Percentiles rank a stretch among this genome's conserved stretches.
These are phyloP conservation scores for Exutisphaerella laricina DNA, from an alignment of 2,329 filamentous ascomycete species.

Conservation along the genomic window DNA sequence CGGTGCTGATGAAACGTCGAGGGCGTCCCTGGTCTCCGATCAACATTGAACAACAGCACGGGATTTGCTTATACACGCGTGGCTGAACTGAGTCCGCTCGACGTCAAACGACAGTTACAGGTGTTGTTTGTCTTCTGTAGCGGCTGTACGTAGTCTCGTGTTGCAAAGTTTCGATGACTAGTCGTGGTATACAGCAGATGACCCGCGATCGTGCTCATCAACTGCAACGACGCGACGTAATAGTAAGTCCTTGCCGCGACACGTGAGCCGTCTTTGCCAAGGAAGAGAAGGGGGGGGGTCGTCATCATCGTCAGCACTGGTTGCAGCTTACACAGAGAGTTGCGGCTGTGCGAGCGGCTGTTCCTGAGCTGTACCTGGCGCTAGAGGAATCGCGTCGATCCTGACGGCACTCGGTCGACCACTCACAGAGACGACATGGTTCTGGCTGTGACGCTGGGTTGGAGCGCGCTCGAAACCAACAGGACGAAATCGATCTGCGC, in stretches of 20 bases:
- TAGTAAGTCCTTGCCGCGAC: too few species aligned
- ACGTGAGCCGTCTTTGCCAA: too few species aligned
- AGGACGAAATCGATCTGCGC: too few species aligned
- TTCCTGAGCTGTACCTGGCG: conserved; percentile 8
- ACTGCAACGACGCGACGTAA: too few species aligned
- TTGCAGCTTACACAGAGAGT: too few species aligned
- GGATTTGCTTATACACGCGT: conserved; percentile 1
- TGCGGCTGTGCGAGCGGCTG: conserved; percentile 8
- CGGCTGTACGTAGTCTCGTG: too few species aligned
- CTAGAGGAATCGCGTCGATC: conserved; percentile 3
- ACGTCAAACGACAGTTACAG: background rate
- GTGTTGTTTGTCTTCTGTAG: background rate
- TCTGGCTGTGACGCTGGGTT: background rate
- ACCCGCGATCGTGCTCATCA: too few species aligned
- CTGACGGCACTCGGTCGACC: background rate
- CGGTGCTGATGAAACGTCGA: background rate
- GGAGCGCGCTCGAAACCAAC: background rate
- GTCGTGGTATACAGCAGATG: too few species aligned
- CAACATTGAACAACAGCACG: background rate
- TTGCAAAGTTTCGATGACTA: too few species aligned
- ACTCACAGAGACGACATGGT: background rate
- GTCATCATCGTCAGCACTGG: too few species aligned
- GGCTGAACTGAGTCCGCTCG: background rate
- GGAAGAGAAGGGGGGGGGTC: too few species aligned
- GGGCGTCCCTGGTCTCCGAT: background rate